Evolutionary conservation across 164 flowering plant genomes (phyloP).

Genomic region (Vitis amurensis): DNA sequence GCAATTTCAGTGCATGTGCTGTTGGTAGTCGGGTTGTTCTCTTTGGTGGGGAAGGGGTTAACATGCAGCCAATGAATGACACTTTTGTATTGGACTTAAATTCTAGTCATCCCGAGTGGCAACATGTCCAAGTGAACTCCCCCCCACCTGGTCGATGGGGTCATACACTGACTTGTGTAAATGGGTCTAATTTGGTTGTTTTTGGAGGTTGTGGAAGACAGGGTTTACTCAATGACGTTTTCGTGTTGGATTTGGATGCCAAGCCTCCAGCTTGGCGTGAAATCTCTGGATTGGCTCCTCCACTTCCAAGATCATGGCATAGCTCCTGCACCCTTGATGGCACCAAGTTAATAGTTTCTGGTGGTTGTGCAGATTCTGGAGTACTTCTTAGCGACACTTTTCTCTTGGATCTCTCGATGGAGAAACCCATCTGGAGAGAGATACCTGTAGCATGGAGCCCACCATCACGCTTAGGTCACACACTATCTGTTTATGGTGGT

Average conservation of each 20-base stretch:
- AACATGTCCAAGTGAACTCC: constrained; percentile 79
- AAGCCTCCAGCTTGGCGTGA: constrained; percentile 91
- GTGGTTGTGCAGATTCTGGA: constrained; percentile 96
- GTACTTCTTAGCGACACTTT: constrained; percentile 90
- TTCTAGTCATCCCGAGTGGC: constrained; percentile 80
- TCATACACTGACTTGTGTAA: constrained; percentile 84
- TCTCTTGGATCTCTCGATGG: constrained; percentile 83
- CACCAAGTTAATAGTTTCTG: constrained; percentile 82
- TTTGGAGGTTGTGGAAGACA: constrained; percentile 93
- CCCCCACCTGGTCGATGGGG: constrained; percentile 98
- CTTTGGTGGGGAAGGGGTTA: constrained; percentile 94
- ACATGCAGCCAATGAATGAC: constrained; percentile 98
- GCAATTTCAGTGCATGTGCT: constrained; percentile 93
- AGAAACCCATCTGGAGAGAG: constrained; percentile 89
- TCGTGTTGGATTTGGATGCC: constrained; percentile 83
- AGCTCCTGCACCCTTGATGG: constrained; percentile 97
- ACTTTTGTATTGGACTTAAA: constrained; percentile 85
- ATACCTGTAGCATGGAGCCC: constrained; percentile 88
- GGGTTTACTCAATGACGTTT: constrained; percentile 88
- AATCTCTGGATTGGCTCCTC: constrained; percentile 83
- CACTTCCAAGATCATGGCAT: constrained; percentile 96
- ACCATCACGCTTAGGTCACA: constrained; percentile 87
- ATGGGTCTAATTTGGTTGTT: constrained; percentile 80
- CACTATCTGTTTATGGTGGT: constrained; percentile 85
- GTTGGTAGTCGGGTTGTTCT: constrained; percentile 93